phyloP scores from a whole-genome alignment of 768 basidiomycete genomes.

The Collybiopsis confluens region DNA sequence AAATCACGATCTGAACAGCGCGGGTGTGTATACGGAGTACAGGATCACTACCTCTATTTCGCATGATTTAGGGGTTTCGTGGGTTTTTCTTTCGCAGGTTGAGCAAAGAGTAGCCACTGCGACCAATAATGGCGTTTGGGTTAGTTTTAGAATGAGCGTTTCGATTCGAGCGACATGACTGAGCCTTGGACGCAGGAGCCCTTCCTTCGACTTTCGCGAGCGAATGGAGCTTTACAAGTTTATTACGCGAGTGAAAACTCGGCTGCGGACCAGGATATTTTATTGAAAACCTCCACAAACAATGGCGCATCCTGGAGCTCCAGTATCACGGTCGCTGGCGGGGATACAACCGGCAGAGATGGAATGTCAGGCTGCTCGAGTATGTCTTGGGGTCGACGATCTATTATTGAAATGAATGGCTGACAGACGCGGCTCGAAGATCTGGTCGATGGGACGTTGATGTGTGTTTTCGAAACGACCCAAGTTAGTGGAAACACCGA shows the following conservation, averaged over 20 bases:
- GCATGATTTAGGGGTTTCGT: constrained; percentile 15
- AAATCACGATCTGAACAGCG: constrained; percentile 12
- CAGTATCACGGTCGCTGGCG: constrained; percentile 15
- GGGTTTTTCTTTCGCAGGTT: constrained; percentile 19
- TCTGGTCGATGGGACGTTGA: constrained; percentile 5
- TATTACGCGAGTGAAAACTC: constrained; percentile 19
- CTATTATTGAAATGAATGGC: no score
- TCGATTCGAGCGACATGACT: not conserved
- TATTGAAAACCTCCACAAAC: constrained; percentile 18
- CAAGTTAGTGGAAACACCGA: constrained; percentile 10
- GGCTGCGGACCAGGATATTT: constrained; percentile 19
- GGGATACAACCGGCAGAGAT: constrained; percentile 18
- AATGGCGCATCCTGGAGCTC: constrained; percentile 15
- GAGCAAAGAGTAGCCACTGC: constrained; percentile 11
- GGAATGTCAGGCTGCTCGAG: constrained; percentile 18
- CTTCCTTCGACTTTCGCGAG: constrained; percentile 13
- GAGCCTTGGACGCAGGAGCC: constrained; percentile 14
- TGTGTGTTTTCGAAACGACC: constrained; percentile 22
- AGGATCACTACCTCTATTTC: constrained; percentile 19
- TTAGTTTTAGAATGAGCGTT: not conserved
- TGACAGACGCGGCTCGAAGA: no score
- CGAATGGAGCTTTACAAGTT: constrained; percentile 16
- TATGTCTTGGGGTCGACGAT: no score
- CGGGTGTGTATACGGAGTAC: constrained; percentile 7
- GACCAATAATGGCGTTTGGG: constrained; percentile 19